A percentile compares a stretch with the other conserved stretches of the same genome.
Conservation (phyloP, 305 asterid genomes). For the Coffea humblotiana region DNA sequence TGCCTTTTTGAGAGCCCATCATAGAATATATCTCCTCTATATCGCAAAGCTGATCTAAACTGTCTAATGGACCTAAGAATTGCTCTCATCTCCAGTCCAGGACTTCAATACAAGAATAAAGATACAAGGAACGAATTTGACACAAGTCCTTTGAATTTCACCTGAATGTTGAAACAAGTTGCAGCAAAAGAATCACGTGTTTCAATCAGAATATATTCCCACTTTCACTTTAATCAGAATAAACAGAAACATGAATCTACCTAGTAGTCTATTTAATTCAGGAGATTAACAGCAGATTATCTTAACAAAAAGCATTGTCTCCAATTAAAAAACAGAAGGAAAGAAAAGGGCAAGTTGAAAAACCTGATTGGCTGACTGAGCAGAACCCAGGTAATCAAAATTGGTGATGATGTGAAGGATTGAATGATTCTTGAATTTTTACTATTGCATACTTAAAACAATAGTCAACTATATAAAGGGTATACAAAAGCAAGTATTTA, state of each 20-base stretch:
- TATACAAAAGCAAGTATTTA: too few relatives aligned
- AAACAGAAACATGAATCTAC: neutral
- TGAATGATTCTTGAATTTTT: too few relatives aligned
- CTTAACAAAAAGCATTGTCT: neutral
- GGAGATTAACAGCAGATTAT: neutral
- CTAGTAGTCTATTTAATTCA: neutral
- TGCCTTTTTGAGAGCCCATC: constrained; percentile 32
- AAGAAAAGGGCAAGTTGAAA: too few relatives aligned
- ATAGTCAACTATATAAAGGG: too few relatives aligned
- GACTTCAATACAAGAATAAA: neutral
- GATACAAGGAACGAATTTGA: neutral
- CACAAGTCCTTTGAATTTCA: constrained; percentile 16
- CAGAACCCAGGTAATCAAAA: too few relatives aligned
- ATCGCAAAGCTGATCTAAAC: constrained; percentile 38
- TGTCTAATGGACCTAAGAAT: constrained; percentile 5
- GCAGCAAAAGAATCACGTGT: constrained; percentile 11
- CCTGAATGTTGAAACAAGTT: constrained; percentile 30
- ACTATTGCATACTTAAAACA: too few relatives aligned
- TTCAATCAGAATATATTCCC: constrained; percentile 22
- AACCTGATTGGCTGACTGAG: too few relatives aligned
- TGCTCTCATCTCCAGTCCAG: constrained; percentile 47
- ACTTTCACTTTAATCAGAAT: neutral
- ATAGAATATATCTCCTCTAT: constrained; percentile 27
- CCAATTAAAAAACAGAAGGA: neutral
- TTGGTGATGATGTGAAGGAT: too few relatives aligned